Percentiles rank a stretch among this genome's conserved stretches.
Evolutionary conservation across 2,329 filamentous ascomycete genomes (phyloP).

Genomic region (Coniochaeta prunicola): DNA sequence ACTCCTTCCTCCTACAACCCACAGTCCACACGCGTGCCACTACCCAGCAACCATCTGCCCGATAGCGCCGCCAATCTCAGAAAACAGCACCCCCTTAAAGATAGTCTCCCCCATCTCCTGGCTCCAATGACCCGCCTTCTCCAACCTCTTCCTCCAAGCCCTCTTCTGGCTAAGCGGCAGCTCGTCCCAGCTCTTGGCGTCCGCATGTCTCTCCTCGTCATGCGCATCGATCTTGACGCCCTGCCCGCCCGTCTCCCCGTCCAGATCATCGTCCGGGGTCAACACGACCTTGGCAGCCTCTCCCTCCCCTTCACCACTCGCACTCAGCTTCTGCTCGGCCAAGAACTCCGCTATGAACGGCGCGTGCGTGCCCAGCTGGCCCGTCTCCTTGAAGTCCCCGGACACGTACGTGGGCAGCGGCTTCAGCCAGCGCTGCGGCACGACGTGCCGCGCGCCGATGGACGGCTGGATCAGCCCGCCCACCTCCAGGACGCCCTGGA

Average conservation of each 20-base stretch:
- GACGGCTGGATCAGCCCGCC: slow-evolving; percentile 48
- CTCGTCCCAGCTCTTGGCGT: slow-evolving; percentile 64
- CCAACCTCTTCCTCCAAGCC: slow-evolving; percentile 63
- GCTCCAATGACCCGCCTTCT: slow-evolving; percentile 70
- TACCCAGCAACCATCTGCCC: slow-evolving; percentile 36
- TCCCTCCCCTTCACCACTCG: background rate
- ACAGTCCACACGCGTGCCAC: background rate
- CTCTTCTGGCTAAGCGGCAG: slow-evolving; percentile 54
- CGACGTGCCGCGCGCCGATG: slow-evolving; percentile 46
- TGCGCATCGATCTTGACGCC: slow-evolving; percentile 33
- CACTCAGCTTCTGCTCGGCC: slow-evolving; percentile 1
- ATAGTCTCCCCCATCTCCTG: slow-evolving; percentile 70
- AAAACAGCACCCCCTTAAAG: slow-evolving; percentile 71
- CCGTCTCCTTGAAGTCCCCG: slow-evolving; percentile 2
- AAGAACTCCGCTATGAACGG: slow-evolving; percentile 7
- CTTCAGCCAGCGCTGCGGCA: slow-evolving; percentile 36
- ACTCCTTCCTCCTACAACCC: background rate
- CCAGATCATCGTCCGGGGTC: slow-evolving; percentile 13
- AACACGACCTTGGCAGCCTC: slow-evolving; percentile 12
- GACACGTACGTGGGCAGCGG: slow-evolving; percentile 5
- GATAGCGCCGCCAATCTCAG: slow-evolving; percentile 59
- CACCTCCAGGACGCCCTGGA: slow-evolving; percentile 59
- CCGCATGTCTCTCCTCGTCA: slow-evolving; percentile 37
- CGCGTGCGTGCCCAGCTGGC: background rate
- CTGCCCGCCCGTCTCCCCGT: slow-evolving; percentile 7